Base-by-base conservation (phyloP, 148 eudicot species). In the Polygonum maritimum region DNA sequence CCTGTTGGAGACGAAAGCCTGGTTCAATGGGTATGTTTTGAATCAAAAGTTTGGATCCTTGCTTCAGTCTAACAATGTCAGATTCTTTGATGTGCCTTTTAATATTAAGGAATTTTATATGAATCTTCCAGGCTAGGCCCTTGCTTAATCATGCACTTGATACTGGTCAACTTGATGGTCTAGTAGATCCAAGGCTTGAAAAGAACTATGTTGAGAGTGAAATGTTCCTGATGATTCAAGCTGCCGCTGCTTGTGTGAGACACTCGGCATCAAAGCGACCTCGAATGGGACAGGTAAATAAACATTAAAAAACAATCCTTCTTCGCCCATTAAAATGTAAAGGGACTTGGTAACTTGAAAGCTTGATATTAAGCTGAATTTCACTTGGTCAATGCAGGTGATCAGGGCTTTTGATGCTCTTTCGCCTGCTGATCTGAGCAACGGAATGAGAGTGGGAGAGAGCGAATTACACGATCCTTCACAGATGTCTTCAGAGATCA, bases 181-280 rank as follows among this genome's bases (percentile, higher is more conserved):
- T 94, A 79, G 92, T 82, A 11, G 98, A 94, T 85, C 89, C 89
- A 72, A 89, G 86, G 73, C 96, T 94, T 60, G 92, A 81, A 76
- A 81, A 77, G 40, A 84, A 89, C 69, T 94, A 79, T 74, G 81
- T 83, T 57, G 88, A 76, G 36, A 76, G 71, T 71, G 94, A 92
- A 83, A 82, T 94, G 89, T 83, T 84, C 48, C 79, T 78, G 19
- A 84, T 90, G 88, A 82, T 90, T 67, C 92, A 94, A 85, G 92
- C 89, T 76, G 98, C 98, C 78, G 93, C 94, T 48, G 93, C 94
- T 75, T 94, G 98, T 78, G 96, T 92, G 70, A 90, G 97, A 73
- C 92, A 94, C 80, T 90, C 91, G 54, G 83, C 92, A 57, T 36
- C 82, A 18, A 92, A 86, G 73, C 88, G 98, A 81, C 98, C 98